Base-by-base conservation (phyloP, 768 basidiomycete species). In the Paxillus ammoniavirescens region DNA sequence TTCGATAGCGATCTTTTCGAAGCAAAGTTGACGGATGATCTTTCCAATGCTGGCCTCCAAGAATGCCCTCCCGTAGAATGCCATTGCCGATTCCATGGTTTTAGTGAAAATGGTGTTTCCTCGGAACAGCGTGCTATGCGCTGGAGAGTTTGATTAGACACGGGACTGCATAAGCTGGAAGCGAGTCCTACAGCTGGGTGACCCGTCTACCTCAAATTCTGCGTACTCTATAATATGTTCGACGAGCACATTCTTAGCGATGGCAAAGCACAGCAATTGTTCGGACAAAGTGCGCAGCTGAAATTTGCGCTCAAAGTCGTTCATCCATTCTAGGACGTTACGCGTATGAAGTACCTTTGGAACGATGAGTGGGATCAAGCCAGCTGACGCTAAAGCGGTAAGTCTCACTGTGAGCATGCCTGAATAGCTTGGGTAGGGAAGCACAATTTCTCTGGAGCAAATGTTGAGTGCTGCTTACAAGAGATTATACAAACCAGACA, bases 41-140 rank as follows among this genome's bases (percentile, higher is more conserved):
- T 70, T 67, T 5, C 91, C 92, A 40, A 96, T 79, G 62, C 89
- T 90, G 12, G 83, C 82, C 63, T 93, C 90, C 18, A 96, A 77
- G 64, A 92, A 93, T 1, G 75, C 74, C 62, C 76, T 82, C n/a
- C 91, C 91, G 61, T 92, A 89, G 74, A 82, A 84, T n/a, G 77
- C 75, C 83, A 95, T 91, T 61, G 83, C 85, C 5, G 84, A 72
- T 62, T 93, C 91, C 73, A 93, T 82, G 26, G 86, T 83, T 71
- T 82, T 91, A 53, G 85, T 86, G 58, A 86, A 75, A 35, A 74
- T 79, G 9, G 83, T 83, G 59, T 86, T 86, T 36, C 84, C 87
- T 49, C 77, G 80, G 67, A 87, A 90, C 14, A 93, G 72, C 2
- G 89, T 91, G 62, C 83, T 84, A 57, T 87, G 87, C 8, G 89